Base-by-base conservation (phyloP, 495 filamentous ascomycete genomes). In the Emericellopsis terricola region DNA sequence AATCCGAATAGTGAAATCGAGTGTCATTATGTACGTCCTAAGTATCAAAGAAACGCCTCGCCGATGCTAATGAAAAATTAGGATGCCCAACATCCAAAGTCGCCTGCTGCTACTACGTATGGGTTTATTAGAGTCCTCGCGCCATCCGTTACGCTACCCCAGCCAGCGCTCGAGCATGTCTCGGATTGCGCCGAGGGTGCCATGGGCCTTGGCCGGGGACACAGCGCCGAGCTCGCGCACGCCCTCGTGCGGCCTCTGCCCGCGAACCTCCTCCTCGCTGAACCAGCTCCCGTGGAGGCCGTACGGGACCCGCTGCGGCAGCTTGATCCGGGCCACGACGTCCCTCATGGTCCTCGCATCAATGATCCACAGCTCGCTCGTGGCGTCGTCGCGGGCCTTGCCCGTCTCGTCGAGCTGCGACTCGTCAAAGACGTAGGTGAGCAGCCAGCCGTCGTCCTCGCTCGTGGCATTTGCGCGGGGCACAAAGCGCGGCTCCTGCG, bases 281-380 rank as follows among this genome's bases (percentile, higher is more conserved):
- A 78, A 77, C 73, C 73, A 79, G 30, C 58, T 59, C 7, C 73
- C 72, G 53, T 79, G 74, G 36, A 79, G 48, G 1, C 74, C 73
- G 43, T 77, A 77, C 14, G 73, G 74, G 4, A 79, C 74, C 18
- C 72, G 46, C 47, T 75, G 72, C 13, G 73, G 72, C 30, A 79
- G 47, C 19, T 45, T 40, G 21, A 78, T 56, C 35, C 45, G 60
- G 8, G 60, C 65, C 17, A 73, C 50, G 1, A 78, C 57, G 5
- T 66, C 55, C 29, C 38, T 55, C 69, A 79, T 76, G 8, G 52
- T 53, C 33, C 40, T 56, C 11, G 72, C 73, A 43, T 77, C 61
- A 33, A 78, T 59, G 19, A 79, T 53, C 73, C 74, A 79, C n/a
- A 78, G 51, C 52, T 78, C 72, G 15, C 60, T 65, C 21, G 41